These are phyloP conservation scores for Conringia planisiliqua DNA, from an alignment of 345 rosid genomes.

Conservation along the genomic window DNA sequence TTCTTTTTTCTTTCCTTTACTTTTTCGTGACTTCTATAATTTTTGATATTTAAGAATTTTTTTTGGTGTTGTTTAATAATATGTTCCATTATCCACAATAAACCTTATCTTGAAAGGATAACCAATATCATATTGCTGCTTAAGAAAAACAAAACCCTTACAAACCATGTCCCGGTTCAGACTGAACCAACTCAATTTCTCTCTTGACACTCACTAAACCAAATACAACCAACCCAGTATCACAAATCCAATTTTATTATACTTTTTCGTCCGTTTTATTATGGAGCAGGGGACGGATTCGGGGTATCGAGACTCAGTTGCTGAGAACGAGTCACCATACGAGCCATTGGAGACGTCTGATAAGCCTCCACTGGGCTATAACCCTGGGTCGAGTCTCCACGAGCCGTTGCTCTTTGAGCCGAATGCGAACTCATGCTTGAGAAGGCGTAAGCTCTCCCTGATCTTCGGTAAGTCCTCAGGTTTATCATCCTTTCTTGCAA, in stretches of 20 bases:
- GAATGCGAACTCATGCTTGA: constrained; percentile 36
- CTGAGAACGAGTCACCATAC: constrained; percentile 30
- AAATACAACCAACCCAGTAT: neutral
- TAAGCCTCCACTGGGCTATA: constrained; percentile 8
- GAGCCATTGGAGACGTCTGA: constrained; percentile 26
- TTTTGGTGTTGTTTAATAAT: too few relatives aligned
- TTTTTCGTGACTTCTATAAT: too few relatives aligned
- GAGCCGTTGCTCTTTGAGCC: constrained; percentile 35
- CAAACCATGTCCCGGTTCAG: neutral
- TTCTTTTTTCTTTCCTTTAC: too few relatives aligned
- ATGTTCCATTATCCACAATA: too few relatives aligned
- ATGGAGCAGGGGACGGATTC: neutral
- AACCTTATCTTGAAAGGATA: too few relatives aligned
- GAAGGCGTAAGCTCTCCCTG: constrained; percentile 30
- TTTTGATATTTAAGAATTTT: too few relatives aligned
- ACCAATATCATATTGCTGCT: too few relatives aligned
- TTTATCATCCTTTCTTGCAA: constrained; percentile 36
- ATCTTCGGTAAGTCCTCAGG: constrained; percentile 19
- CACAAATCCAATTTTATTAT: neutral
- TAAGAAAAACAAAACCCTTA: too few relatives aligned
- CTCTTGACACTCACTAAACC: neutral
- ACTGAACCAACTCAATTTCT: neutral
- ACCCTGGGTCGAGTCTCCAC: neutral
- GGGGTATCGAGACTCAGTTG: neutral
- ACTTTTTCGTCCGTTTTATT: neutral